These are phyloP conservation scores for Xylariaceae sp. DNA, from an alignment of 2,329 filamentous ascomycete species.

Conservation along the genomic window DNA sequence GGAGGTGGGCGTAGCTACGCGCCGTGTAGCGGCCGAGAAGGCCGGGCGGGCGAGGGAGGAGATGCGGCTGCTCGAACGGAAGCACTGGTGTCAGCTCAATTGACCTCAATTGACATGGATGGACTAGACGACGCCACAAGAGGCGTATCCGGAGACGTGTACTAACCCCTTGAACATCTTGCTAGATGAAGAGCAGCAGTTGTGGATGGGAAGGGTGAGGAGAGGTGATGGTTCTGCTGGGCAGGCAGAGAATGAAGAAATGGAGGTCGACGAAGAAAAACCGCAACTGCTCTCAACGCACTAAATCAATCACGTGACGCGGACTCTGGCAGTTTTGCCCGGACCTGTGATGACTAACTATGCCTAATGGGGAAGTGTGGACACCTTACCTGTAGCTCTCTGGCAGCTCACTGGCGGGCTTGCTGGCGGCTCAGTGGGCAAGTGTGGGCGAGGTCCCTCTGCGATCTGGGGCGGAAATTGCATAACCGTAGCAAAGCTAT, in stretches of 20 bases:
- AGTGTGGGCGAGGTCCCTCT: neutral
- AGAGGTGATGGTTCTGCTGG: conserved; percentile 36
- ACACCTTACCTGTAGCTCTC: conserved; percentile 5
- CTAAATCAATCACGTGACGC: conserved; percentile 22
- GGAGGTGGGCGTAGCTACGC: conserved; percentile 52
- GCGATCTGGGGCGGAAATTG: neutral
- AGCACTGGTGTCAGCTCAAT: conserved; percentile 43
- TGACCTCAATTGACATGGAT: conserved; percentile 50
- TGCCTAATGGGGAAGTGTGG: conserved; percentile 6
- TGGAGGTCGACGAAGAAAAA: conserved; percentile 25
- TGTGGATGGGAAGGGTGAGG: conserved; percentile 54
- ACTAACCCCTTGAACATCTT: conserved; percentile 82
- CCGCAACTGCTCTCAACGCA: conserved; percentile 21
- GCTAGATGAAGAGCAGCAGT: conserved; percentile 63
- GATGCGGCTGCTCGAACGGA: conserved; percentile 53
- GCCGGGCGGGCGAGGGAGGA: conserved; percentile 57
- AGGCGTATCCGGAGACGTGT: conserved; percentile 28
- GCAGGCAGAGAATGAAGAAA: conserved; percentile 27
- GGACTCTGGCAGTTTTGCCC: conserved; percentile 4
- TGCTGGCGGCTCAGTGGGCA: too few relatives aligned
- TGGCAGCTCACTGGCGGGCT: neutral
- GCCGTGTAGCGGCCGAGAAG: conserved; percentile 53
- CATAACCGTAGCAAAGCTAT: neutral
- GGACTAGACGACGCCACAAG: conserved; percentile 31
- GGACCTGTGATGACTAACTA: conserved; percentile 6